These are phyloP conservation scores for Bipolaris oryzae DNA, from an alignment of 2,329 filamentous ascomycete genomes.

Conservation along the genomic window DNA sequence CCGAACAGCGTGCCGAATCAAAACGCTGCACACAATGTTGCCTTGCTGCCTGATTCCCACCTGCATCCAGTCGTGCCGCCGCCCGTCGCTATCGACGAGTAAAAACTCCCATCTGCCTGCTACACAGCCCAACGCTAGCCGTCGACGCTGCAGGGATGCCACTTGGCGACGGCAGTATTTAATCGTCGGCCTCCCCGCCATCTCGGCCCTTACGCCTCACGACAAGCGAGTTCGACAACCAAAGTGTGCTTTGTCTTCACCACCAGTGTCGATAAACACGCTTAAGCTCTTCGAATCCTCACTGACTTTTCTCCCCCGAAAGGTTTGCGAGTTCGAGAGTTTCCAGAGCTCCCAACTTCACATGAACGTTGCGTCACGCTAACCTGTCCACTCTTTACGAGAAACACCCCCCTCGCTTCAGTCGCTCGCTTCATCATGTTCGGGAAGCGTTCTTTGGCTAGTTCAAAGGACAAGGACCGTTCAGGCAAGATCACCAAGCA, in stretches of 20 bases:
- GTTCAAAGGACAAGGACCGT: constrained; percentile 78
- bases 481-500: constrained; percentile 87
- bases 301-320: constrained; percentile 41
- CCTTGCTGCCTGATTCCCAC: constrained; percentile 30
- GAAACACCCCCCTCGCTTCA: constrained; percentile 50
- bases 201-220: constrained; percentile 43
- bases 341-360: constrained; percentile 59
- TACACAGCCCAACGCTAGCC: constrained; percentile 40
- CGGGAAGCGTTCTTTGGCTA: constrained; percentile 79
- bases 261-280: constrained; percentile 40
- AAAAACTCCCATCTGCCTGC: constrained; percentile 15
- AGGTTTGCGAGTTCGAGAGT: constrained; percentile 50
- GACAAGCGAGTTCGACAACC: constrained; percentile 51
- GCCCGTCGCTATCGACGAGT: constrained; percentile 38
- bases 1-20: constrained; percentile 28
- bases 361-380: constrained; percentile 60
- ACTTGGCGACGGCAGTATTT: constrained; percentile 40
- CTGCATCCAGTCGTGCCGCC: constrained; percentile 23
- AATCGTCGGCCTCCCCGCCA: constrained; percentile 41
- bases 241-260: constrained; percentile 46
- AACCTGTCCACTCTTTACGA: constrained; percentile 54
- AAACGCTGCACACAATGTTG: constrained; percentile 20
- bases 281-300: constrained; percentile 46
- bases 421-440: constrained; percentile 72
- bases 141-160: constrained; percentile 34